Evolutionary conservation across 2,329 filamentous ascomycete species (phyloP), one percentile per base, ranked within the genome.

Genomic region (Dactylellina haptotyla): DNA sequence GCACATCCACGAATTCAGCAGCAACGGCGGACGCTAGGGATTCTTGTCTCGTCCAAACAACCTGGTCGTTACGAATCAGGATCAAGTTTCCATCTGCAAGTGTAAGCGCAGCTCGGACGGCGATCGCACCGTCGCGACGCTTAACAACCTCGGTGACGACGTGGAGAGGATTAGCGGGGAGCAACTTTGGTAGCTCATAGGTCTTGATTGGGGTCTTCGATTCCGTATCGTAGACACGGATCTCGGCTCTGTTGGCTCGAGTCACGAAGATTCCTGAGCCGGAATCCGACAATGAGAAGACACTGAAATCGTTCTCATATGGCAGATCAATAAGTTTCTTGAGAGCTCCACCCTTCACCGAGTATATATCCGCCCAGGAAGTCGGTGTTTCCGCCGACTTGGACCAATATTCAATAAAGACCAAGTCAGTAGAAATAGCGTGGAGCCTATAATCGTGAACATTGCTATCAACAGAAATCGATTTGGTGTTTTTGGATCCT

Each of bases 221-320:
- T n/a, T 62, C 30, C 3, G 66, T 58, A 9, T 64, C 58, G 28
- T 78, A 78, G 12, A 78, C 34, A 28, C 86, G 84, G 1, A 92
- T 84, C 78, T 96, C 91, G 6, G 90, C 87, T 32, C 88, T 84
- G 0, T 91, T 93, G 73, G 95, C 84, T n/a, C 62, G 75, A 70
- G 93, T 88, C 1, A 91, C 93, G 80, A 98, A 97, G 82, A 97
- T 89, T 78, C 95, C 93, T 18, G 90, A 88, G 70, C 89, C 90
- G 41, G 87, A 86, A 1, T 88, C 91, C 81, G 90, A 95, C 0
- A 88, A 89, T 0, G 93, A 90, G 79, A 97, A 92, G 0, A 90
- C 87, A 23, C 92, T 93, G 41, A 83, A 91, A 10, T 75, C 66
- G 39, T 98, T 84, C 26, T 89, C 87, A 80, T 97, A 97, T 0